Base-by-base conservation (phyloP, 345 rosid genomes). In the Tarenaya hassleriana region DNA sequence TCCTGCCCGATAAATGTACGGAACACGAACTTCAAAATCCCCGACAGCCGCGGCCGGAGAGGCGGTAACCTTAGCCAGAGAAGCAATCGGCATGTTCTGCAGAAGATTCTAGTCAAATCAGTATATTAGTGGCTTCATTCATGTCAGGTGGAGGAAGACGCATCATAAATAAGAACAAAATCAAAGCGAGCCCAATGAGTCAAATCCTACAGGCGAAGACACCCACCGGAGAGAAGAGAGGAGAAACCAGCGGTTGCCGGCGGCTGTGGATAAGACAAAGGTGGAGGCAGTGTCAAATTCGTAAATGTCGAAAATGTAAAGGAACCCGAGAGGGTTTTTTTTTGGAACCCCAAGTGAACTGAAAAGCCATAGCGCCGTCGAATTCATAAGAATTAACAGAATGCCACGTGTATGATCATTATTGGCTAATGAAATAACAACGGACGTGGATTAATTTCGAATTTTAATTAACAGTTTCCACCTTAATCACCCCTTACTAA, bases 81-180 rank as follows among this genome's bases (percentile, higher is more conserved):
- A 58, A 65, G 45, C 69, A 37, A 65, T 54, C 64, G 60, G 64
- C 70, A 66, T 66, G 34, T 16, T 46, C 64, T 58, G 19, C 14
- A 57, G 19, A 24, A 29, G 19, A 0, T 43, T 27, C 27, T 27
- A 33, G 41, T 34, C 34, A 62, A 62, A 35, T 14, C 13, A 53
- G 67, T 54, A 41, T 54, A 54, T 47, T 37, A 53, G 20, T 38
- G 15, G 33, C 2, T 46, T 20, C 13, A 32, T 39, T 31, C 49
- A 62, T 24, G n/a, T 24, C 29, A 32, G 5, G 8, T 29, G 27
- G 20, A 40, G 40, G 27, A 20, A 40, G 40, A 40, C n/a, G 41
- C 15, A 7, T 45, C 45, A 3, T 16, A 43, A 44, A 31, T 17
- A 20, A 20, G 12, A 17, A 11, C 19, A 41, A 1, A 47, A 40